Evolutionary conservation across 805 yeast genomes (phyloP).

Genomic region (Teunomyces panamensis): DNA sequence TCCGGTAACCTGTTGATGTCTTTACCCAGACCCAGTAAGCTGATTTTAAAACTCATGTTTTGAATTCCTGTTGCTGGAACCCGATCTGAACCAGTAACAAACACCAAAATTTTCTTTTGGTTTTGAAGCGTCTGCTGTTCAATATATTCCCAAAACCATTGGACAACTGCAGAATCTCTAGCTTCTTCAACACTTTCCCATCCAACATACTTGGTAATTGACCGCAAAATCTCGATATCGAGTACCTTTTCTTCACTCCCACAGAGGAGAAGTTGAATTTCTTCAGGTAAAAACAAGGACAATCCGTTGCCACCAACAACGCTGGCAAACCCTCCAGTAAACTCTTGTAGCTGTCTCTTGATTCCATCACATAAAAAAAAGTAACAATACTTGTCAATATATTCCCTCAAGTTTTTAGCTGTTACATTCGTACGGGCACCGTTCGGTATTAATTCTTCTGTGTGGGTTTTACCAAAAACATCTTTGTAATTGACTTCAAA

Average conservation of each 20-base stretch:
- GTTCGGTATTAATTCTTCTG: conserved; percentile 51
- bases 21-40: conserved; percentile 35
- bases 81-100: conserved; percentile 88
- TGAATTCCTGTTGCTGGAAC: conserved; percentile 91
- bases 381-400: conserved; percentile 59
- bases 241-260: conserved; percentile 68
- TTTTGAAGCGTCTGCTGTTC: conserved; percentile 38
- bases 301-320: conserved; percentile 82
- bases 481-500: conserved; percentile 65
- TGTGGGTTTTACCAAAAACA: conserved; percentile 40
- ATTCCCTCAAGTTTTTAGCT: conserved; percentile 52
- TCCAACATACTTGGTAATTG: conserved; percentile 73
- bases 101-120: conserved; percentile 65
- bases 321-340: conserved; percentile 66
- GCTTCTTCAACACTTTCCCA: conserved; percentile 47
- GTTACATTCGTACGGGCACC: conserved; percentile 62
- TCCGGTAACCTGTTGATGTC: conserved; percentile 61
- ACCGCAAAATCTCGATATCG: conserved; percentile 63
- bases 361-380: conserved; percentile 60
- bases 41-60: conserved; percentile 69
- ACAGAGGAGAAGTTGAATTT: conserved; percentile 71
- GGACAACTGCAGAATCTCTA: conserved; percentile 40
- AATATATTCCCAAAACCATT: conserved; percentile 89
- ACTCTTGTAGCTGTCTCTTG: conserved; percentile 50
- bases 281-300: conserved; percentile 77